A percentile compares a stretch with the other conserved stretches of the same genome.
phyloP scores from a whole-genome alignment of 108 stramenopile genomes.

The Schizochytrium sp. region DNA sequence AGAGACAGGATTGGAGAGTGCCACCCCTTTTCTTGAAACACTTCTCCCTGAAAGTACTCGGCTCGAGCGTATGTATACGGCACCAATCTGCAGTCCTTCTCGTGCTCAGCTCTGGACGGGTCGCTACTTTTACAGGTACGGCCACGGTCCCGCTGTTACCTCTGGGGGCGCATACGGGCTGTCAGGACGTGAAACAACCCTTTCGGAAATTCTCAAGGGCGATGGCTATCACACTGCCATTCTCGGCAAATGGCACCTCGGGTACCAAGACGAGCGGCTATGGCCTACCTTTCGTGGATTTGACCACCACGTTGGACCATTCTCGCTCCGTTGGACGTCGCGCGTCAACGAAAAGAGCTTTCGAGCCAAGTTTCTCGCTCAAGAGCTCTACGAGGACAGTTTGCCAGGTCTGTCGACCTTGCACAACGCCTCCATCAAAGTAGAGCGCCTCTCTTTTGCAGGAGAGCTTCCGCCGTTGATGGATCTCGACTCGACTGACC shows the following conservation, averaged over 20 bases:
- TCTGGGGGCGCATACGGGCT: background rate
- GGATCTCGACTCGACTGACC: background rate
- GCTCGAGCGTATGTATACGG: background rate
- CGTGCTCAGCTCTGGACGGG: background rate
- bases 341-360: background rate
- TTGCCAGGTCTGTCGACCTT: background rate
- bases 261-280: background rate
- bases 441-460: background rate
- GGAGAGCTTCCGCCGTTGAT: background rate
- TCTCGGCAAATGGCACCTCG: conserved; percentile 28
- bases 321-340: background rate
- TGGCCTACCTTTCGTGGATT: conserved; percentile 17
- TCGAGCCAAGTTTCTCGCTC: background rate
- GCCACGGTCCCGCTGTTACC: background rate
- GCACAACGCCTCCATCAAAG: background rate
- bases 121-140: background rate
- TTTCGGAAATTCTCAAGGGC: background rate
- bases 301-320: background rate
- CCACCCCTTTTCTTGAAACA: background rate
- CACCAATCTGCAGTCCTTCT: background rate
- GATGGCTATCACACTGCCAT: background rate
- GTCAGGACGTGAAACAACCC: background rate
- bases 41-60: background rate
- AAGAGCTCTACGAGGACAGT: background rate
- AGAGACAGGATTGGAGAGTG: background rate